Conservation (phyloP, 345 rosid genomes). For the Nephelium lappaceum region DNA sequence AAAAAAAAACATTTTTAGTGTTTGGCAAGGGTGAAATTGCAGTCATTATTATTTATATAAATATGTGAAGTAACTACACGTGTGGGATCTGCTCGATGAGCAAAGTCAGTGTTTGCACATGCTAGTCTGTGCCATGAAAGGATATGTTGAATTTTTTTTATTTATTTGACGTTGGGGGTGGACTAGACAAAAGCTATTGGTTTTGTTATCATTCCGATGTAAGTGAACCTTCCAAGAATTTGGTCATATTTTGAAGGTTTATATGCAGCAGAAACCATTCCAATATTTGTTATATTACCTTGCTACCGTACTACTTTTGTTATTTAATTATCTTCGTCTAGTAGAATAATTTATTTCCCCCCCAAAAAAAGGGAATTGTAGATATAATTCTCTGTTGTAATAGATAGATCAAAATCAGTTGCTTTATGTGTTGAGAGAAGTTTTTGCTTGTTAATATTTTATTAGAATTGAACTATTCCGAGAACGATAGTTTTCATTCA, state of each 20-base stretch:
- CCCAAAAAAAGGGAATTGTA: no score
- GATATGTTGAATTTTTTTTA: slow-evolving; percentile 8
- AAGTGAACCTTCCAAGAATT: slow-evolving; percentile 21
- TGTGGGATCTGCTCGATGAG: slow-evolving; percentile 14
- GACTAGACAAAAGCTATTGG: slow-evolving; percentile 36
- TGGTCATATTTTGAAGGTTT: neutral
- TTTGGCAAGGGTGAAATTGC: neutral
- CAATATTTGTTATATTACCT: slow-evolving; percentile 3
- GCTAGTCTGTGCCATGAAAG: slow-evolving; percentile 37
- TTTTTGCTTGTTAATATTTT: no score
- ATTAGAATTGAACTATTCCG: no score
- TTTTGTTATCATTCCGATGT: slow-evolving; percentile 26
- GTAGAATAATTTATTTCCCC: no score
- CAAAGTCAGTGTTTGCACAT: slow-evolving; percentile 24
- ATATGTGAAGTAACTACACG: slow-evolving; percentile 18
- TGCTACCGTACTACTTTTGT: neutral
- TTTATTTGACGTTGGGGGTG: slow-evolving; percentile 22
- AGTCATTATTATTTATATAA: neutral
- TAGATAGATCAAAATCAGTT: neutral
- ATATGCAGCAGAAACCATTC: neutral
- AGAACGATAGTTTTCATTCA: no score
- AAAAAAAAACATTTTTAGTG: neutral
- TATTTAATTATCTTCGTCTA: neutral
- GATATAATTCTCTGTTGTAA: neutral
- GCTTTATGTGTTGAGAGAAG: neutral